Percentiles rank a stretch among this genome's conserved stretches.
These are phyloP conservation scores for Rhodomyrtus psidioides DNA, from an alignment of 441 rosid species.

Conservation along the genomic window DNA sequence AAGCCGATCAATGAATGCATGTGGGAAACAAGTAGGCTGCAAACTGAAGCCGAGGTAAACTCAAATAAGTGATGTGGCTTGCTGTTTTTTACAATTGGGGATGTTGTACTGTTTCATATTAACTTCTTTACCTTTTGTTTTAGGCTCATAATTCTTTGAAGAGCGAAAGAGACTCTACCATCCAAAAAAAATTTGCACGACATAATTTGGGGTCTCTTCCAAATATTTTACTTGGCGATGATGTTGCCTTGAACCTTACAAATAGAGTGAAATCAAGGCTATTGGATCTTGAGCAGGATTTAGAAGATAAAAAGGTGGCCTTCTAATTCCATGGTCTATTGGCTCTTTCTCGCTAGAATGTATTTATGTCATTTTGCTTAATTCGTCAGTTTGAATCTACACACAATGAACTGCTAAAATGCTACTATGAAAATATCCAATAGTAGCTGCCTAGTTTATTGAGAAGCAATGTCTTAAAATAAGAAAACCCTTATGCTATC, in stretches of 20 bases:
- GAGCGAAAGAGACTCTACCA: slow-evolving; percentile 70
- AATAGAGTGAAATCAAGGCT: slow-evolving; percentile 61
- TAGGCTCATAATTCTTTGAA: slow-evolving; percentile 58
- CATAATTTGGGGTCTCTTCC: slow-evolving; percentile 73
- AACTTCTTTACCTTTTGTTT: slow-evolving; percentile 11
- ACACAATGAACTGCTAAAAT: not conserved
- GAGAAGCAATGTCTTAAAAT: not conserved
- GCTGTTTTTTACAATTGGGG: slow-evolving; percentile 2
- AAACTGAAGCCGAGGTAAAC: slow-evolving; percentile 78
- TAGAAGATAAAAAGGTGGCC: slow-evolving; percentile 81
- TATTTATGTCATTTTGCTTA: not conserved
- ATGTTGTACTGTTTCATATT: slow-evolving; percentile 10
- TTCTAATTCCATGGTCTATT: slow-evolving; percentile 6
- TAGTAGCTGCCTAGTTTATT: not conserved
- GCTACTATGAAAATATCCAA: not conserved
- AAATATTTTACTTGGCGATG: slow-evolving; percentile 50
- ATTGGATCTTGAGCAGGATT: slow-evolving; percentile 62
- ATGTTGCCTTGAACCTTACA: slow-evolving; percentile 51
- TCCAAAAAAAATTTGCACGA: slow-evolving; percentile 45
- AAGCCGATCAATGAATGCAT: slow-evolving; percentile 38
- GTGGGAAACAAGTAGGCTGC: slow-evolving; percentile 69
- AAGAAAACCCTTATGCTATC: not conserved
- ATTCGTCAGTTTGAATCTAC: not conserved
- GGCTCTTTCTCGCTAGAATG: not conserved
- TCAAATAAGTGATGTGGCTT: slow-evolving; percentile 4